Evolutionary conservation across 2,329 filamentous ascomycete genomes (phyloP), one percentile per base, ranked within the genome.

Genomic region (Claviceps arundinis): DNA sequence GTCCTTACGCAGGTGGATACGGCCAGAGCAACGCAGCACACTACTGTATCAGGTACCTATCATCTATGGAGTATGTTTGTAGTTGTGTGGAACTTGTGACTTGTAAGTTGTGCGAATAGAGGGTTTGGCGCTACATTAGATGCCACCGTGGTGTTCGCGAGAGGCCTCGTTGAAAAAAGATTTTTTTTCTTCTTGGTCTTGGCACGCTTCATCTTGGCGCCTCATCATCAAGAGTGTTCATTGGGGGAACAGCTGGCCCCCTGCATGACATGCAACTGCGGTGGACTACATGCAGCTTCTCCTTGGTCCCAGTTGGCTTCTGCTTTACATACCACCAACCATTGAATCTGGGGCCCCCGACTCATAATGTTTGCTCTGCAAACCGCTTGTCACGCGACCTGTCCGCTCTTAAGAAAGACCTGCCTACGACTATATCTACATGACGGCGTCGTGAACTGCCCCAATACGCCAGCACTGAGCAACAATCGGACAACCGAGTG

Each of bases 81-180:
- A 26, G 24, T 26, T 7, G 24, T 26, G 24, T 26, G 24, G 6
- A 43, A 43, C 14, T 14, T 11, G 14, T 43, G 17, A 42, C 11
- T 43, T 45, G n/a, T n/a, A n/a, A n/a, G n/a, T n/a, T n/a, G 22
- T n/a, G 9, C 43, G 4, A 16, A 44, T 43, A 43, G 26, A 13
- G 17, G 17, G 24, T 24, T 16, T 6, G 26, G 48, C 48, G n/a
- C 40, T 17, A 26, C 24, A 42, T 4, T n/a, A 44, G 37, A 53
- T 51, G 45, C 47, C 46, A 51, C 48, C 41, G 16, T 51, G 45
- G 37, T 51, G 34, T 24, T 40, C 24, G 52, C 52, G 49, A 51
- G 40, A 51, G 46, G 52, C 37, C 40, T 16, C 40, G 9, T 19
- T 41, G 37, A 44, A 47, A 41, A 24, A 34, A 46, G 24, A 44